Evolutionary conservation across 176 grass and related monocot genomes (phyloP).

Genomic region (Areca catechu): DNA sequence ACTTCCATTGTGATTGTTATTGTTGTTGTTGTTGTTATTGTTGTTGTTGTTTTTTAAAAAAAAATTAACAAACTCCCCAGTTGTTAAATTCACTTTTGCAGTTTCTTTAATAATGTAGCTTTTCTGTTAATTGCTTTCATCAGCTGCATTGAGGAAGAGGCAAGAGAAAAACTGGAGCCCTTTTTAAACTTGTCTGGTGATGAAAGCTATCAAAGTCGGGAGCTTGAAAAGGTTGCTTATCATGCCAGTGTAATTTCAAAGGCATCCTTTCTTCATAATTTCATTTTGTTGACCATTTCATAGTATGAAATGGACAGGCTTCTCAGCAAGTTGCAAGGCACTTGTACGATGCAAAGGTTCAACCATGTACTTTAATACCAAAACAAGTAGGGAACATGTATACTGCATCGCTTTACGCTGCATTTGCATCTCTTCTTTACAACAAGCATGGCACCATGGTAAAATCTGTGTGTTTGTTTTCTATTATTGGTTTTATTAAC

Average conservation of each 20-base stretch:
- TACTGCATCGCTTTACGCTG: slow-evolving; percentile 70
- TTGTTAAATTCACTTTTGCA: too few species aligned
- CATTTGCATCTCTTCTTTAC: slow-evolving; percentile 50
- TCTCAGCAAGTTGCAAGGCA: slow-evolving; percentile 91
- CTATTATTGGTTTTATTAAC: slow-evolving; percentile 9
- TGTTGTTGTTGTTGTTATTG: too few species aligned
- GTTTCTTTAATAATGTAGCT: not conserved
- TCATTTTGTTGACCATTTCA: not conserved
- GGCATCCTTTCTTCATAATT: slow-evolving; percentile 13
- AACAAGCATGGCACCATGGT: slow-evolving; percentile 65
- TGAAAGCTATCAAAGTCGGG: slow-evolving; percentile 49
- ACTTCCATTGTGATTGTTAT: too few species aligned
- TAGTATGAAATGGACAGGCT: slow-evolving; percentile 33
- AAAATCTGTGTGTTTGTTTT: slow-evolving; percentile 11
- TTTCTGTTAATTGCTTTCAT: slow-evolving; percentile 3
- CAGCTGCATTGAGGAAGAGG: slow-evolving; percentile 56
- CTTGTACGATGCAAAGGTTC: slow-evolving; percentile 74
- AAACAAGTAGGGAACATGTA: slow-evolving; percentile 85
- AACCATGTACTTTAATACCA: slow-evolving; percentile 55
- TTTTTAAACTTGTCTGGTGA: slow-evolving; percentile 45
- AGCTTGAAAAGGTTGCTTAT: slow-evolving; percentile 52
- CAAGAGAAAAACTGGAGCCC: slow-evolving; percentile 61
- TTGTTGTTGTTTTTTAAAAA: too few species aligned
- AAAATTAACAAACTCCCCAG: too few species aligned
- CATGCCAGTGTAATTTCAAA: slow-evolving; percentile 2